Evolutionary conservation across 345 rosid species (phyloP), one percentile per base, ranked within the genome.

Genomic region (Zanthoxylum bungeanum): DNA sequence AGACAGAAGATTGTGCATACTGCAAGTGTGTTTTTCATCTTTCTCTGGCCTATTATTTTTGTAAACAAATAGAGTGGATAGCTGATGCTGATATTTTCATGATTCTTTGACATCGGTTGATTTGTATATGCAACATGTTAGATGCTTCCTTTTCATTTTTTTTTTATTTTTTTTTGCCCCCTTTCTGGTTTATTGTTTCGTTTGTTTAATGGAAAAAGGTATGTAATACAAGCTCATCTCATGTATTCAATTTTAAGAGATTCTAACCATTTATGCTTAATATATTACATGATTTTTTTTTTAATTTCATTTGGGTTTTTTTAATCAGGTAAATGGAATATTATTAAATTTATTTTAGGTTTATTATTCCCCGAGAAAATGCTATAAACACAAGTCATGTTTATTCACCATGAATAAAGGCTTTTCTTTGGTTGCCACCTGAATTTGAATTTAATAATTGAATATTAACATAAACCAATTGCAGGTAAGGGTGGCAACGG

Each of bases 31-130:
- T 57, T n/a, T 21, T 22, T 11, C 1, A 37, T 19, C 21, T 53
- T 30, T 10, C 44, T 4, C 1, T 46, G 17, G 31, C 28, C 1
- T 7, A 27, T 17, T n/a, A 17, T 34, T 34, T 37, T 62, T 52
- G 73, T 76, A 63, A 66, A 52, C 36, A 67, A 64, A 47, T 75
- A 68, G 76, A 55, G 68, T 46, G 65, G 76, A 49, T 70, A 44
- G 60, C 60, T 70, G 70, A 3, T 72, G 27, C 47, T 67, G 28
- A 2, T 64, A 33, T 53, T 57, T 22, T 36, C 36, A 36, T 37
- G 42, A 67, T 68, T 68, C 62, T 74, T 67, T 68, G 30, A 70
- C 33, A n/a, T 31, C 1, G 22, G 36, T 14, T 9, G n/a, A 56
- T 55, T 56, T 39, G 39, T 42, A 39, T 56, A 40, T 3, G 21